phyloP scores from a whole-genome alignment of 1,284 basidiomycete species.

The Meira miltonrushii region DNA sequence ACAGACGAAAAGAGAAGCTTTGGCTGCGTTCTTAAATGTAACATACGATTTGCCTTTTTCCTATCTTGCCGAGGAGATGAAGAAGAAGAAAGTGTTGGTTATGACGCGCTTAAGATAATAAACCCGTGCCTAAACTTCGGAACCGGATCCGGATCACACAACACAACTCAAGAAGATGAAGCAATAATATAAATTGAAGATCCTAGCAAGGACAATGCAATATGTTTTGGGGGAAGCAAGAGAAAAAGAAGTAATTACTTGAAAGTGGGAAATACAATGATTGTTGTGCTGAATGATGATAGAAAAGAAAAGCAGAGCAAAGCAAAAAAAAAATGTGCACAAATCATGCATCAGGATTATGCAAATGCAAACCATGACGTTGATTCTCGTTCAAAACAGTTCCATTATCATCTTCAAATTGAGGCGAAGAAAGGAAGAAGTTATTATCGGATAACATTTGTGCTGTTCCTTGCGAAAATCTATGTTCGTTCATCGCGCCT shows the following conservation, averaged over 20 bases:
- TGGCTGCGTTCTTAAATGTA: no score
- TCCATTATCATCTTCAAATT: not conserved
- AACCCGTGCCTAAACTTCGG: no score
- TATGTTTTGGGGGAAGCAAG: not conserved
- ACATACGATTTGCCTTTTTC: no score
- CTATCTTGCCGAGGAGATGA: no score
- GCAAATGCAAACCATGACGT: not conserved
- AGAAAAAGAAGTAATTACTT: not conserved
- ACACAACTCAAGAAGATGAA: no score
- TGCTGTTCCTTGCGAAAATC: slow-evolving; percentile 5
- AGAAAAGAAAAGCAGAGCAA: not conserved
- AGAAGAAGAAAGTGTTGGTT: no score
- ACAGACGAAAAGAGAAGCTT: no score
- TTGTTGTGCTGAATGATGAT: not conserved
- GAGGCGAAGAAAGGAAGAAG: not conserved
- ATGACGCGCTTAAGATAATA: no score
- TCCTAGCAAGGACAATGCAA: no score
- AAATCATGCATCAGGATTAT: slow-evolving; percentile 2
- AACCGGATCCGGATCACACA: no score
- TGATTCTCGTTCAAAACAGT: not conserved
- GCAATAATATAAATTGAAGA: no score
- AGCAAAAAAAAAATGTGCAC: not conserved
- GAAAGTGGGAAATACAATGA: no score
- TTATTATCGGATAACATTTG: not conserved
- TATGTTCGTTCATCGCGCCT: not conserved